Base-by-base conservation (phyloP, 257 asterid genomes). In the Parsonsia alboflavescens region DNA sequence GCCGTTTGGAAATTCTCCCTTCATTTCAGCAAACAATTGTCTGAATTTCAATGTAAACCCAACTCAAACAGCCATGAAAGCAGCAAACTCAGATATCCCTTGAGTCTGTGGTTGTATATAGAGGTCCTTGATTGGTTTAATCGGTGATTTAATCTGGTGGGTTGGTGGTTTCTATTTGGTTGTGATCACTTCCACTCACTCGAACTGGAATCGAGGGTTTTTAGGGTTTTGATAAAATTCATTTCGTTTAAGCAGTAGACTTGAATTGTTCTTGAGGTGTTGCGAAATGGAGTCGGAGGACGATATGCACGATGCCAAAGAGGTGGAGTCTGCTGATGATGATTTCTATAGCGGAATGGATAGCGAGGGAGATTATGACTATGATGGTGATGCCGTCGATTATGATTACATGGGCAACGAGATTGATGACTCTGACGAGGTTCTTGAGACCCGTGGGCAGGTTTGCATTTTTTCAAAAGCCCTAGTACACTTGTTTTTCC, bases 281-380 rank as follows among this genome's bases (percentile, higher is more conserved):
- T n/a, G 12, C 16, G 44, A 2, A 74, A 92, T 93, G 97, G 96
- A 90, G 22, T 90, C 98, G 21, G 96, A 89, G 65, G 98, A 90
- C 80, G 96, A 90, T 86, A 89, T 93, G 98, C 98, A 89, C 89
- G 98, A 90, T 73, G 95, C 97, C 11, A 88, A 86, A 77, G 97
- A 89, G 26, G 82, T 83, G 50, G 96, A 91, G 74, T 92, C 97
- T 58, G 86, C 75, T 45, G 97, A 88, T 78, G 97, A 92, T 71
- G 86, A 92, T 71, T 88, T 88, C 73, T 88, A 83, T 78, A 84
- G 94, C 68, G 94, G 91, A 57, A 96, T 89, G 45, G 90, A 84
- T 36, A 87, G 79, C 5, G 81, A 79, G 0, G 79, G 77, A 30
- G 71, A 63, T 66, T 56, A 42, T 57, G 70, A 68, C 66, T 85